Evolutionary conservation across 2,329 filamentous ascomycete species (phyloP).

Genomic region (Ophiostoma montium): DNA sequence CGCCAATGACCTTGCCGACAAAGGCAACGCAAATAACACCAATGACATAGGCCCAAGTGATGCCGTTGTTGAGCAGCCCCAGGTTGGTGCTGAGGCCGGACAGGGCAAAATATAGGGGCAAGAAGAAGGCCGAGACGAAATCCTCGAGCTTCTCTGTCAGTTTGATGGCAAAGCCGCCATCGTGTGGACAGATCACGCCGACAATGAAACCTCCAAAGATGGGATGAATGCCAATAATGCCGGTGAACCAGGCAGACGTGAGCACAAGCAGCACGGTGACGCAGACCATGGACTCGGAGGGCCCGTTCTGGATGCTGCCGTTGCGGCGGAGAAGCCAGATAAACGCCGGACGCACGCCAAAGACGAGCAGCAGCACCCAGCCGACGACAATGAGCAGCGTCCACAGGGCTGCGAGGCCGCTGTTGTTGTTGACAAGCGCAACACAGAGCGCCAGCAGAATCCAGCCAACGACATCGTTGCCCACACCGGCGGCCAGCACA

Average conservation of each 20-base stretch:
- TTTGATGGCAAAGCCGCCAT: constrained; percentile 80
- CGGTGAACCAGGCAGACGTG: constrained; percentile 71
- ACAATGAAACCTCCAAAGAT: constrained; percentile 91
- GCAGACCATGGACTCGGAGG: constrained; percentile 70
- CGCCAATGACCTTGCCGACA: constrained; percentile 70
- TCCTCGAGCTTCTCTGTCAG: constrained; percentile 92
- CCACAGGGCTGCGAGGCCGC: constrained; percentile 69
- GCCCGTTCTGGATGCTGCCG: constrained; percentile 73
- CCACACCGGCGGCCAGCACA: constrained; percentile 77
- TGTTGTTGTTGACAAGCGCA: constrained; percentile 76
- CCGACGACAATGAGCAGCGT: constrained; percentile 64
- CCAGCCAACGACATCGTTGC: constrained; percentile 87
- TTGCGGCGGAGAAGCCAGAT: constrained; percentile 59
- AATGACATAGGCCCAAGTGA: constrained; percentile 81
- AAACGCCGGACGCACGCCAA: constrained; percentile 58
- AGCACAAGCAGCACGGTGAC: constrained; percentile 70
- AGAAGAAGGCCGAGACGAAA: constrained; percentile 66
- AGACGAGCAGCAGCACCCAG: constrained; percentile 64
- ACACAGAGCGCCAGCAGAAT: constrained; percentile 86
- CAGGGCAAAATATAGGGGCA: constrained; percentile 86
- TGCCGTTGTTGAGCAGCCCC: constrained; percentile 65
- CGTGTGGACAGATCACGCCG: constrained; percentile 79
- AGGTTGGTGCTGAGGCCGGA: constrained; percentile 83
- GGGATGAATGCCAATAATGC: constrained; percentile 77
- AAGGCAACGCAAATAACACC: constrained; percentile 74